Conservation (phyloP, 2,329 filamentous ascomycete species). For the Penicillium sp. region DNA sequence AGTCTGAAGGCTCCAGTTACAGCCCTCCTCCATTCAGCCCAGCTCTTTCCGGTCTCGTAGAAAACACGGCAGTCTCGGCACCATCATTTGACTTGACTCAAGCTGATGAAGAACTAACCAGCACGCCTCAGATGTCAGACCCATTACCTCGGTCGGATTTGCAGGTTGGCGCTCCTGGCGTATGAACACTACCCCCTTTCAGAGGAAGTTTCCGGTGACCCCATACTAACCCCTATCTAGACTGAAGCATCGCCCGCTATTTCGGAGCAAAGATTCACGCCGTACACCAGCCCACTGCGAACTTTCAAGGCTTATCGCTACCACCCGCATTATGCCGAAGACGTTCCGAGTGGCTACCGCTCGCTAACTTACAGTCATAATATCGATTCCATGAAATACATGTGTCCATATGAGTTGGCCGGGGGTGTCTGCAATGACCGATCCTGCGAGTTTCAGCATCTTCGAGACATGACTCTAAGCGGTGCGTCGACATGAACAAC, state of each 20-base stretch:
- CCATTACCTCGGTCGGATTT: conserved; percentile 20
- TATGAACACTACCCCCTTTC: conserved; percentile 28
- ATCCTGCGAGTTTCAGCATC: conserved; percentile 77
- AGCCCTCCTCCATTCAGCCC: conserved; percentile 45
- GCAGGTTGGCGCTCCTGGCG: conserved; percentile 33
- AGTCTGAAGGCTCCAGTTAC: conserved; percentile 29
- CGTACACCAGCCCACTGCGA: conserved; percentile 80
- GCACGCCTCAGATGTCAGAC: conserved; percentile 29
- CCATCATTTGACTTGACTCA: conserved; percentile 23
- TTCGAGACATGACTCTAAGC: conserved; percentile 66
- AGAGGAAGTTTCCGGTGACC: conserved; percentile 10
- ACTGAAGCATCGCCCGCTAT: conserved; percentile 20
- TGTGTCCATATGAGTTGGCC: conserved; percentile 74
- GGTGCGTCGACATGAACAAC: conserved; percentile 62
- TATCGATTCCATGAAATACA: conserved; percentile 69
- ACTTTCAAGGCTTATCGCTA: conserved; percentile 87
- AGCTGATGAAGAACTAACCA: conserved; percentile 34
- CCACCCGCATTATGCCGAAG: conserved; percentile 70
- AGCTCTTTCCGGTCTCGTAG: conserved; percentile 35
- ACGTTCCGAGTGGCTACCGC: conserved; percentile 72
- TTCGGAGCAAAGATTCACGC: conserved; percentile 45
- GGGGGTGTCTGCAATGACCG: conserved; percentile 71
- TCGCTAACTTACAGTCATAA: conserved; percentile 92
- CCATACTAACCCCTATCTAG: conserved; percentile 32
- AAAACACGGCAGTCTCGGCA: conserved; percentile 21